Evolutionary conservation across 2,329 filamentous ascomycete species (phyloP).

Genomic region (Gyromitra esculenta): DNA sequence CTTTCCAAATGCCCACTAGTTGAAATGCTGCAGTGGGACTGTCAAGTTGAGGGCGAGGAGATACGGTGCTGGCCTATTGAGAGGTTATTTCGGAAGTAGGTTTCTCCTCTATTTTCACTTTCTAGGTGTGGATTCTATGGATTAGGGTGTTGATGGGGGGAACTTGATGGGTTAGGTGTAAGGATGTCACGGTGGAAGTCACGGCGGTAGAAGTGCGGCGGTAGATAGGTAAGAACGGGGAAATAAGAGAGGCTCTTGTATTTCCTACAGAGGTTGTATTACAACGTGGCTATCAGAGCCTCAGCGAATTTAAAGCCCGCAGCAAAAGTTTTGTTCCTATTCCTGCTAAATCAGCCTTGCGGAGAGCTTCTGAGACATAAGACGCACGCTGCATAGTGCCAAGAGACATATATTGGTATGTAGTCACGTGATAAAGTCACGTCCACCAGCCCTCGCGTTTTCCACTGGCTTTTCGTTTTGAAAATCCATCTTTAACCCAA

Average conservation of each 20-base stretch:
- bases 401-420: neutral
- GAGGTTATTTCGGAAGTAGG: slow-evolving; percentile 69
- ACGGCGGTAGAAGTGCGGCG: slow-evolving; percentile 61
- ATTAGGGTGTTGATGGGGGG: slow-evolving; percentile 12
- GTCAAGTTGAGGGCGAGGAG: slow-evolving; percentile 65
- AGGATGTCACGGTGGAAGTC: slow-evolving; percentile 50
- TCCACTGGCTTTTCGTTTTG: neutral
- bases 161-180: slow-evolving; percentile 43
- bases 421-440: slow-evolving; percentile 20
- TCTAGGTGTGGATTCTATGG: neutral
- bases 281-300: neutral
- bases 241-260: neutral
- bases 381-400: neutral
- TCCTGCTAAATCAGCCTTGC: neutral
- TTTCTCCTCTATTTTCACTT: neutral
- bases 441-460: neutral
- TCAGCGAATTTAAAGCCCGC: neutral
- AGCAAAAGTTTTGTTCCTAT: neutral
- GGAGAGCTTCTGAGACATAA: neutral
- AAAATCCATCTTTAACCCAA: neutral
- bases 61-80: slow-evolving; percentile 68
- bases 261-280: neutral
- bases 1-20: slow-evolving; percentile 68
- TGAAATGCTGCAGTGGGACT: slow-evolving; percentile 72
- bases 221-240: slow-evolving; percentile 12